Evolutionary conservation across 2,329 filamentous ascomycete genomes (phyloP), one percentile per base, ranked within the genome.

Genomic region (Diaporthe australafricana): DNA sequence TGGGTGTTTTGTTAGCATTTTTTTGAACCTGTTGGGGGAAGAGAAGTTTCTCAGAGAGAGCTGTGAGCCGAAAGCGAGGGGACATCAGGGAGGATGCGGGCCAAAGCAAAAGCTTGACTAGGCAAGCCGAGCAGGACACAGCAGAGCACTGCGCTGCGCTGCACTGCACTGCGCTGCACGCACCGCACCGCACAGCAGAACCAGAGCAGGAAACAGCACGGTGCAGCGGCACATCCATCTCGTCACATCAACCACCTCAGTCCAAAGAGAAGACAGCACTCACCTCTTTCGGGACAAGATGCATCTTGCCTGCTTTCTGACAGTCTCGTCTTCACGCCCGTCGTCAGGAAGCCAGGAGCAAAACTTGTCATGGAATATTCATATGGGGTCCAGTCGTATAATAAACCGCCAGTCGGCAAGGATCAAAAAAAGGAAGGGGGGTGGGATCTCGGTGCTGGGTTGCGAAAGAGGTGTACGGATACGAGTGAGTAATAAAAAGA

Each of bases 221-320:
- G 57, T 9, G 6, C 50, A 32, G 52, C 52, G 47, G 30, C 27
- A 66, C 68, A 68, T 35, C 27, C 60, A 50, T 27, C 20, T 27
- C 60, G 38, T 65, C 42, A 38, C 45, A 65, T 65, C 32, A 35
- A 5, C 32, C 32, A 35, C 5, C 32, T 35, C 32, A 20, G 40
- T 38, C 45, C 45, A 63, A n/a, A n/a, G 70, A 42, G 25, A 48
- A 48, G 52, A 30, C 48, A 55, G 48, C 14, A 78, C 79, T 73
- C 72, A 81, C 80, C 80, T 82, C 80, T 77, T 78, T 79, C 17
- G 80, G 80, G 14, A 79, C 76, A 22, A 82, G 77, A 80, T 80
- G 79, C 80, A 82, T 82, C 63, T 73, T 77, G 73, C n/a, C 12
- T 20, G 48, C 42, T 40, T 42, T 47, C 40, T 38, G 48, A 55